Base-by-base conservation (phyloP, 306 rosid species). In the Trichosanthes cucumerina region DNA sequence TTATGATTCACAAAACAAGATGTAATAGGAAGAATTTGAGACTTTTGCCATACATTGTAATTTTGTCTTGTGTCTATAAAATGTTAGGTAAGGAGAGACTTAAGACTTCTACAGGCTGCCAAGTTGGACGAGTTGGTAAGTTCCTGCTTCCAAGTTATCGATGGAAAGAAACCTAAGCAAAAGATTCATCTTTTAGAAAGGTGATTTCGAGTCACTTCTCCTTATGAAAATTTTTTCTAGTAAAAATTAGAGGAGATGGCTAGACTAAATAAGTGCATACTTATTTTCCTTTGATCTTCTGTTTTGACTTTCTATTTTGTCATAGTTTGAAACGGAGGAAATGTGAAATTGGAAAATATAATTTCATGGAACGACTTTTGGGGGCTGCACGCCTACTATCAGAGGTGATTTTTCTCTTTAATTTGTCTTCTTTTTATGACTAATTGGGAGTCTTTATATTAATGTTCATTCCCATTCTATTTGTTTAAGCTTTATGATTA, bases 301-400 rank as follows among this genome's bases (percentile, higher is more conserved):
- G 65, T 74, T n/a, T 11, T 14, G 14, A 46, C 59, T 28, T 72
- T 47, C 44, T 24, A 38, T 80, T 86, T 74, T 53, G 19, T 79
- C 75, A 28, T 84, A 95, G 97, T 80, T 91, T 92, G 85, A 95
- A 95, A 84, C 88, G 89, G 87, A 87, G 93, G 80, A 95, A 91
- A 85, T 85, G 88, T 72, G 84, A 88, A 33, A 71, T 81, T 80
- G 91, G 86, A 72, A 89, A 82, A 57, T 79, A 82, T 76, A 89
- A 88, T 82, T 92, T 94, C 79, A 74, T 92, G 96, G 98, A 94
- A 74, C 89, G 86, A 64, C 89, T 94, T 80, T 52, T 89, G 56
- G 98, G 97, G 83, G 92, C 88, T 78, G 91, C 92, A 62, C 90
- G 93, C 28, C 79, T 95, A 74, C 83, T 92, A 23, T 84, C 87